Percentiles rank a stretch among this genome's conserved stretches.
These are phyloP conservation scores for Cryptosporidium tyzzeri DNA, from an alignment of 169 alveolate genomes.

Conservation along the genomic window DNA sequence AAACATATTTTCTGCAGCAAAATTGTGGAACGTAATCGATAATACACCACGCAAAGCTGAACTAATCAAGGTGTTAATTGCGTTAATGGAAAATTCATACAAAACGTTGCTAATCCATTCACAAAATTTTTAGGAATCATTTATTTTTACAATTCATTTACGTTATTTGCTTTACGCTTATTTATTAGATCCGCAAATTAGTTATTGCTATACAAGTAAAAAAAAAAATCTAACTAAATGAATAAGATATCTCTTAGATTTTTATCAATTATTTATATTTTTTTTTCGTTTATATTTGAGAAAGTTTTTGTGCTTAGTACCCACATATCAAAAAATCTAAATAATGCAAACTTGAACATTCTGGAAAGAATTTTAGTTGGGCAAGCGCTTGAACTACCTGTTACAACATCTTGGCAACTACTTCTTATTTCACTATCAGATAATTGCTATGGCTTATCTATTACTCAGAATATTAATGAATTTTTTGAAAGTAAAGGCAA, in stretches of 20 bases:
- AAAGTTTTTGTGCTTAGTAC: background rate
- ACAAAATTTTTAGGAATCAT: background rate
- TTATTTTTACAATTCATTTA: background rate
- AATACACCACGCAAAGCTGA: conserved; percentile 14
- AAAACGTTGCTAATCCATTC: background rate
- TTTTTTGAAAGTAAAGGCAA: background rate
- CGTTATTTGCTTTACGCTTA: background rate
- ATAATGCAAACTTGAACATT: background rate
- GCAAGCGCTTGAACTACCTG: conserved; percentile 1
- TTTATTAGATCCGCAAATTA: conserved; percentile 5
- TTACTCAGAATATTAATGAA: conserved; percentile 37
- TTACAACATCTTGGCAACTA: conserved; percentile 57
- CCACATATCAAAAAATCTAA: background rate
- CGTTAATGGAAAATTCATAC: conserved; percentile 34
- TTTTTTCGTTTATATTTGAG: background rate
- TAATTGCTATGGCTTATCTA: background rate
- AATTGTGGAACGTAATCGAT: conserved; percentile 22
- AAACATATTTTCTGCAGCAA: conserved; percentile 5
- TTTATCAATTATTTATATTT: background rate
- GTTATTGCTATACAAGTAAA: background rate
- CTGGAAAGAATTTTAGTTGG: conserved; percentile 12
- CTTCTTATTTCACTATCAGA: conserved; percentile 13
- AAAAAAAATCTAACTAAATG: background rate
- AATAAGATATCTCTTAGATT: background rate
- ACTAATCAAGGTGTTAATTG: background rate